Evolutionary conservation across 768 basidiomycete species (phyloP), one percentile per base, ranked within the genome.

Genomic region (Podaxis rugospora): DNA sequence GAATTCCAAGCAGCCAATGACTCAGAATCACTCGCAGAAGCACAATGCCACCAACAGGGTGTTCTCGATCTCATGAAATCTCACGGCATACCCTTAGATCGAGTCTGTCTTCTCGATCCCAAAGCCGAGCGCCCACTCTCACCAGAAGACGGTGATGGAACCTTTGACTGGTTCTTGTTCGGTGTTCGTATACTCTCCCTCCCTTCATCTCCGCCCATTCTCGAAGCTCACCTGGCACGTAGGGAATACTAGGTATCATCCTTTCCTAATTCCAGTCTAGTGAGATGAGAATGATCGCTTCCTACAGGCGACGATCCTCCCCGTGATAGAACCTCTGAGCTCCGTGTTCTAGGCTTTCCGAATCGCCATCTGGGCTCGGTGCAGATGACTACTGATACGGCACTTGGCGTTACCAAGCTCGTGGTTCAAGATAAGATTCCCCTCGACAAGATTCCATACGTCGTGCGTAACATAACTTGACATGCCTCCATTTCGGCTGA

Each of bases 301-400:
- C 36, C 52, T 52, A 28, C 76, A 88, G 95, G 96, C 10, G 96
- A 98, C 68, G 95, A 99, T 74, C 96, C 96, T 1, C 96, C 96
- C 0, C 82, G 94, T 39, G 96, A 99, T 71, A 81, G 96, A 55
- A 99, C 96, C 1, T 83, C 86, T 1, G 92, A 96, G 69, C 83
- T 99, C 37, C 88, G 96, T 32, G 81, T 80, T 14, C 75, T 94
- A 39, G 95, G 95, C 1, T 99, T 96, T 71, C 91, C 93, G 1
- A 83, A 83, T 5, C 83, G 97, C 35, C 92, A 91, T 72, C 79
- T 99, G 6, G 95, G 94, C 0, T 77, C 86, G 1, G 79, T 93
- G 1, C 97, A 99, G 74, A 99, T 99, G 97, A 98, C 97, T 35
- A 99, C 97, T 0, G 96, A 99, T 74, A 98, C 96, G 1, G 96